A percentile compares a stretch with the other conserved stretches of the same genome.
Evolutionary conservation across 768 basidiomycete species (phyloP).

Genomic region (Mycena venus): DNA sequence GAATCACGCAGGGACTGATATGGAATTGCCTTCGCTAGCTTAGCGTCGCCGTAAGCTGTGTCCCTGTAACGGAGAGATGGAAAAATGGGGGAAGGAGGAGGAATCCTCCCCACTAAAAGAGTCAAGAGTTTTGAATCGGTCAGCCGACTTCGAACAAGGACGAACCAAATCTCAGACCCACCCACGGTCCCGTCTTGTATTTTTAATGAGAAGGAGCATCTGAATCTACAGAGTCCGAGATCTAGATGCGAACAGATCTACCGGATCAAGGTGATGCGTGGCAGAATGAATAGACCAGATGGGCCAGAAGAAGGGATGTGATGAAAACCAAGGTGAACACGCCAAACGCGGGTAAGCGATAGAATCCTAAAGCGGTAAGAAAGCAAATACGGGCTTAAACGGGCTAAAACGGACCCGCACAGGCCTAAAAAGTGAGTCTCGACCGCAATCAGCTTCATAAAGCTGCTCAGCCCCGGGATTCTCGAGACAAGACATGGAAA

Average conservation of each 20-base stretch:
- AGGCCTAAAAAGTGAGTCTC: no score
- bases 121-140: not conserved
- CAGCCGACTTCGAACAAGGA: not conserved
- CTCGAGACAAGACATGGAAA: not conserved
- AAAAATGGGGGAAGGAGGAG: no score
- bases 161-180: not conserved
- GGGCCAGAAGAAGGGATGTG: constrained; percentile 2
- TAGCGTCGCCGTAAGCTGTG: not conserved
- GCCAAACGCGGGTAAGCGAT: not conserved
- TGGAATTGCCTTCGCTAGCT: not conserved
- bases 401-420: not conserved
- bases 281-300: constrained; percentile 2
- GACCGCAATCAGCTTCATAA: no score
- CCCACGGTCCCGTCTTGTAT: not conserved
- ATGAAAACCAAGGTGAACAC: not conserved
- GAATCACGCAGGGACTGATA: not conserved
- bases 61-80: not conserved
- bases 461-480: no score
- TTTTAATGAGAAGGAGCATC: not conserved
- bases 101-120: not conserved
- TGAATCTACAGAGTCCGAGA: not conserved
- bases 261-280: constrained; percentile 6
- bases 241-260: constrained; percentile 10
- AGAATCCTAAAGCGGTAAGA: constrained; percentile 22
- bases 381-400: not conserved